These are phyloP conservation scores for Lotus japonicus DNA, from an alignment of 306 rosid species.

Conservation along the genomic window DNA sequence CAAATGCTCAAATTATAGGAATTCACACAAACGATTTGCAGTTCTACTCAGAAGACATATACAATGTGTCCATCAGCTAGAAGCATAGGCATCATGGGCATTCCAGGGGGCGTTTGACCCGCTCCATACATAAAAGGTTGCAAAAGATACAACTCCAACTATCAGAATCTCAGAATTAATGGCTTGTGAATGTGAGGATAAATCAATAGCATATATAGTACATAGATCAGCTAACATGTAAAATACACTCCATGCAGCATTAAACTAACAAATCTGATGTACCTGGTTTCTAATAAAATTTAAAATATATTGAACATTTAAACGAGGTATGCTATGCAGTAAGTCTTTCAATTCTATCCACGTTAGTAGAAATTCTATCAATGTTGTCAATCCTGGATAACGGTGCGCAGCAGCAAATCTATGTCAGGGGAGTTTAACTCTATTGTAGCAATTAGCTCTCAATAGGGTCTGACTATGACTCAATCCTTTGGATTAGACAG, in stretches of 20 bases:
- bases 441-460: no score
- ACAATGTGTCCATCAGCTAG: slow-evolving; percentile 89
- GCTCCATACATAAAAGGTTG: slow-evolving; percentile 89
- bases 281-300: slow-evolving; percentile 4
- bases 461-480: no score
- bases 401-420: no score
- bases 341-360: not conserved
- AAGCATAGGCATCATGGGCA: slow-evolving; percentile 99
- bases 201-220: not conserved
- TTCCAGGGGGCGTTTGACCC: slow-evolving; percentile 69
- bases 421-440: no score
- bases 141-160: slow-evolving; percentile 20
- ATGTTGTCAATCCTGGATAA: no score
- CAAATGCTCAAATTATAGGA: no score
- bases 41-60: slow-evolving; percentile 80
- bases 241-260: slow-evolving; percentile 7
- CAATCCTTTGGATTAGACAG: no score
- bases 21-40: not conserved
- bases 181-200: not conserved
- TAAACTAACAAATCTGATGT: not conserved
- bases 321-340: not conserved
- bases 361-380: not conserved
- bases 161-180: slow-evolving; percentile 21
- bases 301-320: not conserved
- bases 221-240: not conserved